Evolutionary conservation across 192 early-diverging fungal genomes (phyloP).

Genomic region (Jimgerdemannia flammicorona): DNA sequence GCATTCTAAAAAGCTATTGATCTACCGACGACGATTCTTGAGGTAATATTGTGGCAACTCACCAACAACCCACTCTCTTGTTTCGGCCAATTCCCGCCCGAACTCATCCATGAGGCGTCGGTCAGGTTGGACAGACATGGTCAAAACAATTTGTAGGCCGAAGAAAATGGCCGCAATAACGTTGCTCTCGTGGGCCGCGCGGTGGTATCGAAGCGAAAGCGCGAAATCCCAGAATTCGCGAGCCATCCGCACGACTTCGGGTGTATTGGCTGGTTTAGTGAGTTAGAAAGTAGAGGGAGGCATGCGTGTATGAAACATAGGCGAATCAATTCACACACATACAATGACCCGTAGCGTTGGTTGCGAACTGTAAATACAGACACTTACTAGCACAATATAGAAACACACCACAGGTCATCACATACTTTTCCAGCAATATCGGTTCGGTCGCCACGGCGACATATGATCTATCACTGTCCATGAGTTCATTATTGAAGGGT

Average conservation of each 20-base stretch:
- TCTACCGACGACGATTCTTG: too few relatives aligned
- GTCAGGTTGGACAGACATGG: constrained; percentile 9
- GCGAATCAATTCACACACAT: too few relatives aligned
- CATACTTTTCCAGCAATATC: constrained; percentile 3
- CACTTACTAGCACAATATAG: constrained; percentile 11
- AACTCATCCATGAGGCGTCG: constrained; percentile 8
- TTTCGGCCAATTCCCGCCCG: constrained; percentile 13
- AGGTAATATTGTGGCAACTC: too few relatives aligned
- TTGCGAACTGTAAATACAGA: too few relatives aligned
- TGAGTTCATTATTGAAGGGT: too few relatives aligned
- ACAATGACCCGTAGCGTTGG: too few relatives aligned
- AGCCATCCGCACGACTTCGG: constrained; percentile 5
- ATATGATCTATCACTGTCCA: constrained; percentile 8
- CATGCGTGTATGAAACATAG: too few relatives aligned
- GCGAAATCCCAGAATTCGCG: constrained; percentile 12
- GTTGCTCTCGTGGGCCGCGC: constrained; percentile 2
- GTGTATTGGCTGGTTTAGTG: constrained; percentile 2
- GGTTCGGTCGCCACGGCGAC: constrained; percentile 5
- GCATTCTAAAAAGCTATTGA: too few relatives aligned
- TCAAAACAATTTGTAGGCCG: constrained; percentile 16
- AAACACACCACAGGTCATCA: constrained; percentile 7
- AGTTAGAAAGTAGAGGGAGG: too few relatives aligned
- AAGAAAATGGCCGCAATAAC: constrained; percentile 8
- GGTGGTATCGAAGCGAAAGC: constrained; percentile 10
- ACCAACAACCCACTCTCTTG: constrained; percentile 19